Percentiles rank a stretch among this genome's conserved stretches.
Evolutionary conservation across 805 yeast genomes (phyloP).

Genomic region (Ogataea philodendri): DNA sequence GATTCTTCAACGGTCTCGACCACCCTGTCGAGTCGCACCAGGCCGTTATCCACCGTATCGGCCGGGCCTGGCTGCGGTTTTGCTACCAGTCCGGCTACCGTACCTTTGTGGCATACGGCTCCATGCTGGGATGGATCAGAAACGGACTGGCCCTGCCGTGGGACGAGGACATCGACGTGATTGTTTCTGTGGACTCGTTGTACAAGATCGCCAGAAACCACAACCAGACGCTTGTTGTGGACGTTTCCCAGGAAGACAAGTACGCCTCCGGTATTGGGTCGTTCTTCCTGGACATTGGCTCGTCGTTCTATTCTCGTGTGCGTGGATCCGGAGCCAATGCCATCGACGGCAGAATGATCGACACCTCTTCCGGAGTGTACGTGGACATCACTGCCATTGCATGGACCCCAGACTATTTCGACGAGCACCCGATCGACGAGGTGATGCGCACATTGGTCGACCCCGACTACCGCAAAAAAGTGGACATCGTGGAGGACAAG

Average conservation of each 20-base stretch:
- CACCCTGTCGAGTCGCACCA: conserved; percentile 40
- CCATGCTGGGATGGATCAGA: conserved; percentile 62
- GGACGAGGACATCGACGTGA: conserved; percentile 68
- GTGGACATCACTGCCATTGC: conserved; percentile 66
- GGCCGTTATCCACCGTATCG: conserved; percentile 43
- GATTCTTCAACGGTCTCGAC: conserved; percentile 49
- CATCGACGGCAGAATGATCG: conserved; percentile 67
- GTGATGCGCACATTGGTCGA: conserved; percentile 21
- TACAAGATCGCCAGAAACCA: conserved; percentile 44
- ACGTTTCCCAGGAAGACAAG: conserved; percentile 28
- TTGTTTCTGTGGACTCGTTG: conserved; percentile 52
- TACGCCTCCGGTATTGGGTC: conserved; percentile 53
- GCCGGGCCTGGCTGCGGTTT: conserved; percentile 53
- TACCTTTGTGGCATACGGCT: conserved; percentile 68
- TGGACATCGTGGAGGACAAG: conserved; percentile 15
- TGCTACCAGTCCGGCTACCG: conserved; percentile 43
- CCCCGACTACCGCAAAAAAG: conserved; percentile 16
- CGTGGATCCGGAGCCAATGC: conserved; percentile 54
- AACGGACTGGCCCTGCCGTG: conserved; percentile 62
- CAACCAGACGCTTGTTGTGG: conserved; percentile 50
- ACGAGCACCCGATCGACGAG: conserved; percentile 18
- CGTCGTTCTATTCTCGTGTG: conserved; percentile 48
- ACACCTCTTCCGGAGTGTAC: conserved; percentile 60
- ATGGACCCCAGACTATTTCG: conserved; percentile 33
- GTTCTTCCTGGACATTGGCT: conserved; percentile 47